Percentiles rank a stretch among this genome's conserved stretches.
Evolutionary conservation across 768 basidiomycete genomes (phyloP).

Genomic region (Tulasnella sp.): DNA sequence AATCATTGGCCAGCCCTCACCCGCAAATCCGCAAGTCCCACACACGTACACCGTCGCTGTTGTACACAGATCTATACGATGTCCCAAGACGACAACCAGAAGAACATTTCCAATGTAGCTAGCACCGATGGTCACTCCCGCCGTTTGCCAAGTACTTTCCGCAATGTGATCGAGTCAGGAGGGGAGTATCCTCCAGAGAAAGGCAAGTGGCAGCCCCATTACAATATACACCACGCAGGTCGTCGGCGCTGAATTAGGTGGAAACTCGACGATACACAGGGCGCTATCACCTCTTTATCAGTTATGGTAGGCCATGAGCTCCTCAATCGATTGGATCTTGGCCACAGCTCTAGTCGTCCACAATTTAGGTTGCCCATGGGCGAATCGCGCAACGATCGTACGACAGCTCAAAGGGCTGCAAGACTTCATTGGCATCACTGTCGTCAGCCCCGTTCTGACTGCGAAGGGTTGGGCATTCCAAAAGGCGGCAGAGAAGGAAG

Average conservation of each 20-base stretch:
- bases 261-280: background rate
- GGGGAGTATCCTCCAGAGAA: constrained; percentile 36
- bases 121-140: constrained; percentile 32
- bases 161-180: constrained; percentile 30
- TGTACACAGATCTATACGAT: no score
- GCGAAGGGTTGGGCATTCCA: constrained; percentile 81
- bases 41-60: no score
- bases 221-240: background rate
- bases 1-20: no score
- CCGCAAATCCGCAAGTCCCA: no score
- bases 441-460: constrained; percentile 83
- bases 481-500: constrained; percentile 49
- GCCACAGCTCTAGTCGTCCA: no score
- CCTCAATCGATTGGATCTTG: background rate
- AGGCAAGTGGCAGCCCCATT: constrained; percentile 21
- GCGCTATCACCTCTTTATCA: constrained; percentile 1
- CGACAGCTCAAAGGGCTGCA: constrained; percentile 90
- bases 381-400: constrained; percentile 78
- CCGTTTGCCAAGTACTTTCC: constrained; percentile 31
- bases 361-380: constrained; percentile 75
- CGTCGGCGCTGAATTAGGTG: background rate
- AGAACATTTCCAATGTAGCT: constrained; percentile 29
- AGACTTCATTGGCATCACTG: constrained; percentile 68
- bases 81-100: no score
- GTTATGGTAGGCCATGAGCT: background rate